Conservation (phyloP, 2,329 filamentous ascomycete species). For the Aspergillus neoniger region DNA sequence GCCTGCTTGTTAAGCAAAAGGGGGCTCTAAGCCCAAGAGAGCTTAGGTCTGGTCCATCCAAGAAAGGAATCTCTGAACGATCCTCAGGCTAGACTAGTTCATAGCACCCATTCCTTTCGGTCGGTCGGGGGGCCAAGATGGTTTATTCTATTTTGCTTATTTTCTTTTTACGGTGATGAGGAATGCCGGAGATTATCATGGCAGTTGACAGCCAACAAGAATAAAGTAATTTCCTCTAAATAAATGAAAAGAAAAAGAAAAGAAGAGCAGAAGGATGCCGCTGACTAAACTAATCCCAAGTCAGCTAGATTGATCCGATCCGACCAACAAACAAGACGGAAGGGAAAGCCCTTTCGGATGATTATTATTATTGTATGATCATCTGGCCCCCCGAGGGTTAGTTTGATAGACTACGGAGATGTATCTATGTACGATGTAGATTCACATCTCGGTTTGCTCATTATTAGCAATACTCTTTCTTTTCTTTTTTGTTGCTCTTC, state of each 20-base stretch:
- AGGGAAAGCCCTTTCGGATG: too few species aligned
- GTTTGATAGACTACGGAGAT: neutral
- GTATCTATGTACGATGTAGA: neutral
- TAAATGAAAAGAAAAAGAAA: conserved; percentile 3
- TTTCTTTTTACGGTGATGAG: conserved; percentile 7
- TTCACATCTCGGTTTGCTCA: neutral
- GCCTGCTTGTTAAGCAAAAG: conserved; percentile 3
- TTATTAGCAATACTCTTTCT: neutral
- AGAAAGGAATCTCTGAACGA: conserved; percentile 26
- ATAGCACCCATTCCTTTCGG: conserved; percentile 13
- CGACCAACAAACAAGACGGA: too few species aligned
- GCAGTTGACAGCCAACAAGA: conserved; percentile 20
- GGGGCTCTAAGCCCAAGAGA: conserved; percentile 9
- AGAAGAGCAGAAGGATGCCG: conserved; percentile 12
- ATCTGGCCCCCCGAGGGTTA: too few species aligned
- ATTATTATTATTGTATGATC: too few species aligned
- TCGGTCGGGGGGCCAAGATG: conserved; percentile 21
- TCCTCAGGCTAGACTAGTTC: conserved; percentile 6
- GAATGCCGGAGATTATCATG: conserved; percentile 30
- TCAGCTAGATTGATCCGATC: neutral
- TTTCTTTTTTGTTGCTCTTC: neutral
- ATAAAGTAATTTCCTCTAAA: neutral
- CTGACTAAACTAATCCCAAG: conserved; percentile 8
- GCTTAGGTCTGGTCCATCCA: conserved; percentile 17
- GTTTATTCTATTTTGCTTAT: conserved; percentile 10